Evolutionary conservation across 2,329 filamentous ascomycete species (phyloP).

Genomic region (Sphaceloma murrayae): DNA sequence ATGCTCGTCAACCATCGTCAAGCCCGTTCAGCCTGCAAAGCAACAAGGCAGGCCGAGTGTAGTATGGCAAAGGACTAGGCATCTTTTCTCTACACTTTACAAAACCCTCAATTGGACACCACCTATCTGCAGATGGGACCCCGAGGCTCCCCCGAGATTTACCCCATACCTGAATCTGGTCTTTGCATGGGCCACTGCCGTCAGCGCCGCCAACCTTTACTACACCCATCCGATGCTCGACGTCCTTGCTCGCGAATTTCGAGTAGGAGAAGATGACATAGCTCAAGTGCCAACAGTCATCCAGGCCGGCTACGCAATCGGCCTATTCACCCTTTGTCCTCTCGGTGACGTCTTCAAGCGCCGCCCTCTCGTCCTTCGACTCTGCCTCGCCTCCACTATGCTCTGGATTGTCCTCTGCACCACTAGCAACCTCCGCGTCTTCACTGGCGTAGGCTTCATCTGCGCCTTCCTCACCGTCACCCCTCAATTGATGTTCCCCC

Average conservation of each 20-base stretch:
- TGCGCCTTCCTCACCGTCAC: constrained; percentile 69
- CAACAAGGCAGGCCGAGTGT: not conserved
- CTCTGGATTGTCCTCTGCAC: constrained; percentile 54
- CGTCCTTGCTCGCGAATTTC: constrained; percentile 60
- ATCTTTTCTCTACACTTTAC: constrained; percentile 17
- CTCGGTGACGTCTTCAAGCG: constrained; percentile 60
- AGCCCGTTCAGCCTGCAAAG: not conserved
- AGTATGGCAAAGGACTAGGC: not conserved
- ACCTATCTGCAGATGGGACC: constrained; percentile 57
- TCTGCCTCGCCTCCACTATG: constrained; percentile 54
- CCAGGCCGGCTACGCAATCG: constrained; percentile 69
- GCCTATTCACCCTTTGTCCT: constrained; percentile 67
- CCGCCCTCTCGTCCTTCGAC: constrained; percentile 56
- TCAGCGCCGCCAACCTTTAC: constrained; percentile 73
- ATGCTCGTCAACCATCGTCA: constrained; percentile 3
- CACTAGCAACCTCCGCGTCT: constrained; percentile 54
- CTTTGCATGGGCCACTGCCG: constrained; percentile 55
- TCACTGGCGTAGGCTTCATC: constrained; percentile 63
- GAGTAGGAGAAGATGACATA: constrained; percentile 59
- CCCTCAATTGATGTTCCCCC: constrained; percentile 63
- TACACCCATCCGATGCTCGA: constrained; percentile 74
- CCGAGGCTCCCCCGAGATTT: constrained; percentile 56
- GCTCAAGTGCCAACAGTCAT: constrained; percentile 62
- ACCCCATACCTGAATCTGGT: constrained; percentile 59
- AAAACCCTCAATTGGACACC: constrained; percentile 49